Evolutionary conservation across 805 yeast species (phyloP).

Genomic region (Yarrowia alimentaria): DNA sequence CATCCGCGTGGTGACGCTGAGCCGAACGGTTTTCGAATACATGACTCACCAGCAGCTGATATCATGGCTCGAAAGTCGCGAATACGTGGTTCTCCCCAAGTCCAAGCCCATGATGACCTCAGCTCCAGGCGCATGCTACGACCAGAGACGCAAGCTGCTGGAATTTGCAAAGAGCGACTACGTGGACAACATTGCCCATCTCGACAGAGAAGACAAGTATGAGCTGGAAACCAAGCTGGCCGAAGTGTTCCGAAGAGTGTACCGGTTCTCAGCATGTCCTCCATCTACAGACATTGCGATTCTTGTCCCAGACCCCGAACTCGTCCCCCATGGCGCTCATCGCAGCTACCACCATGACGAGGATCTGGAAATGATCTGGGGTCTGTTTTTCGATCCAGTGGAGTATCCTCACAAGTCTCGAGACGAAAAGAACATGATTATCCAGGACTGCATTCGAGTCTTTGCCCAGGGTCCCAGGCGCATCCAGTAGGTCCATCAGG

Average conservation of each 20-base stretch:
- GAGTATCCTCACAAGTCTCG: background rate
- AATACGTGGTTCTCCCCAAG: conserved; percentile 11
- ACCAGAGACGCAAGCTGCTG: background rate
- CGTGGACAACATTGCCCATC: conserved; percentile 2
- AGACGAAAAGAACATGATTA: background rate
- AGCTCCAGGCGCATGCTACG: conserved; percentile 10
- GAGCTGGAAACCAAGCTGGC: conserved; percentile 16
- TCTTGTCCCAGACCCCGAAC: conserved; percentile 9
- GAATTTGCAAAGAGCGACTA: conserved; percentile 7
- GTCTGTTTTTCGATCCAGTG: conserved; percentile 1
- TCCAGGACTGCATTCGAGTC: conserved; percentile 12
- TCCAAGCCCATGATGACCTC: conserved; percentile 16
- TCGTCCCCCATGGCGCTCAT: conserved; percentile 6
- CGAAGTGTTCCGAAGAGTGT: conserved; percentile 1
- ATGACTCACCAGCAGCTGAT: conserved; percentile 18
- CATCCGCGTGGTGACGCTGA: conserved; percentile 1
- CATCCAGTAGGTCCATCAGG: too few species aligned
- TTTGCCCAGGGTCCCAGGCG: conserved; percentile 16
- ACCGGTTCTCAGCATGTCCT: background rate
- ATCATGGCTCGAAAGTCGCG: conserved; percentile 3
- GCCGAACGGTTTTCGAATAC: conserved; percentile 3
- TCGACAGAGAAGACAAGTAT: conserved; percentile 1
- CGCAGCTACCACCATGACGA: conserved; percentile 10
- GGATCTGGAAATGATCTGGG: conserved; percentile 17
- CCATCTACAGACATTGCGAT: too few species aligned